Conservation (phyloP, 2,329 filamentous ascomycete genomes). For the Clarireedia sp. region DNA sequence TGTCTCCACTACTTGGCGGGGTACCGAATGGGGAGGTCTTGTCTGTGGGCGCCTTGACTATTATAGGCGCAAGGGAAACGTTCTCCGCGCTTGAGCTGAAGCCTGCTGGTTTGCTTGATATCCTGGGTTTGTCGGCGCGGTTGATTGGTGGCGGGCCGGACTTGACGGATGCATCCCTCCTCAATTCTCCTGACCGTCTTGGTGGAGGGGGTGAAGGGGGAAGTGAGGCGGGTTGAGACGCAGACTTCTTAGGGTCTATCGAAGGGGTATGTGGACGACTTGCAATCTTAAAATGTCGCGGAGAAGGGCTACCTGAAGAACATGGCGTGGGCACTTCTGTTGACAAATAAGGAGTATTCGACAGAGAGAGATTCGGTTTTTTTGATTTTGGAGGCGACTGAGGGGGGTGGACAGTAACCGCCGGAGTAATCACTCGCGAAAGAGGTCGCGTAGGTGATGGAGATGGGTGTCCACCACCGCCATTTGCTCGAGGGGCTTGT, state of each 20-base stretch:
- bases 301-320: slow-evolving; percentile 30
- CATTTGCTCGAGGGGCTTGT: slow-evolving; percentile 18
- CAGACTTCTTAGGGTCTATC: slow-evolving; percentile 41
- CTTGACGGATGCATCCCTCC: slow-evolving; percentile 36
- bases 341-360: slow-evolving; percentile 22
- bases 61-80: slow-evolving; percentile 18
- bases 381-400: slow-evolving; percentile 53
- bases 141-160: slow-evolving; percentile 65
- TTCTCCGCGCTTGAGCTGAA: slow-evolving; percentile 29
- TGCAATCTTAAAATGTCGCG: slow-evolving; percentile 45
- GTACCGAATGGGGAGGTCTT: slow-evolving; percentile 74
- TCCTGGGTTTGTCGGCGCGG: slow-evolving; percentile 69
- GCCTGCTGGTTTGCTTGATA: slow-evolving; percentile 33
- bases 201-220: slow-evolving; percentile 58
- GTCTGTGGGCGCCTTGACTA: slow-evolving; percentile 13
- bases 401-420: slow-evolving; percentile 62
- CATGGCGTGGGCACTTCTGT: slow-evolving; percentile 29
- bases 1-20: slow-evolving; percentile 67
- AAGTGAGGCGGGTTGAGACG: slow-evolving; percentile 39
- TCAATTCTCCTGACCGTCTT: slow-evolving; percentile 51
- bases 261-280: slow-evolving; percentile 48
- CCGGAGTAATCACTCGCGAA: slow-evolving; percentile 35
- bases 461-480: slow-evolving; percentile 20
- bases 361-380: slow-evolving; percentile 18
- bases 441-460: slow-evolving; percentile 20